Conservation (phyloP, 306 rosid species). For the Lagenaria siceraria region DNA sequence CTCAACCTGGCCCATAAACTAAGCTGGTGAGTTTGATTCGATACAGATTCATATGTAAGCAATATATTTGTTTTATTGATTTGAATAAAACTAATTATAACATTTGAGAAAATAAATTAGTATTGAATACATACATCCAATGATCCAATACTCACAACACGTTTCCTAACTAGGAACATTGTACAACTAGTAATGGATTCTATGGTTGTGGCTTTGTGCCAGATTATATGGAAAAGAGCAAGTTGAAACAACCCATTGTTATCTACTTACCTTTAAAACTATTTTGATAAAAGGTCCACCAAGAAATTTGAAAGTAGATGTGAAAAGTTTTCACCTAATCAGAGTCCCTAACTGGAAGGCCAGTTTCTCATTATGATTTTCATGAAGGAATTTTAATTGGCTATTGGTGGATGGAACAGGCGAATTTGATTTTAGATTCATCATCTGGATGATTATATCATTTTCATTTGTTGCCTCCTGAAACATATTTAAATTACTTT, state of each 20-base stretch:
- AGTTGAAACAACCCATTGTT: neutral
- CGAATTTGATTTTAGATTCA: neutral
- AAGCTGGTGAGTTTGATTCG: neutral
- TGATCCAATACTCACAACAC: neutral
- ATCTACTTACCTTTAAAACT: neutral
- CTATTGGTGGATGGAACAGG: neutral
- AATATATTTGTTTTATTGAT: neutral
- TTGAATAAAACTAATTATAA: neutral
- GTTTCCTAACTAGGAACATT: neutral
- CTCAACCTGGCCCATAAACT: neutral
- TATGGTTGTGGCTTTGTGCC: neutral
- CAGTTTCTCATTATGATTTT: neutral
- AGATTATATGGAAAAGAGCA: neutral
- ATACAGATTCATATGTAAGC: neutral
- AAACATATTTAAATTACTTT: neutral
- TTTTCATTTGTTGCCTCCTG: neutral
- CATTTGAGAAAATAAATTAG: neutral
- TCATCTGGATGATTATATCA: neutral
- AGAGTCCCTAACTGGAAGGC: neutral
- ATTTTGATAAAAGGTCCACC: neutral
- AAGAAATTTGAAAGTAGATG: neutral
- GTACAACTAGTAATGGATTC: neutral
- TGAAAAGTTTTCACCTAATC: neutral
- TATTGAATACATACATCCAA: neutral
- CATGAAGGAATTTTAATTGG: neutral